Conservation (phyloP, 805 yeast genomes). For the Lachancea mirantina region DNA sequence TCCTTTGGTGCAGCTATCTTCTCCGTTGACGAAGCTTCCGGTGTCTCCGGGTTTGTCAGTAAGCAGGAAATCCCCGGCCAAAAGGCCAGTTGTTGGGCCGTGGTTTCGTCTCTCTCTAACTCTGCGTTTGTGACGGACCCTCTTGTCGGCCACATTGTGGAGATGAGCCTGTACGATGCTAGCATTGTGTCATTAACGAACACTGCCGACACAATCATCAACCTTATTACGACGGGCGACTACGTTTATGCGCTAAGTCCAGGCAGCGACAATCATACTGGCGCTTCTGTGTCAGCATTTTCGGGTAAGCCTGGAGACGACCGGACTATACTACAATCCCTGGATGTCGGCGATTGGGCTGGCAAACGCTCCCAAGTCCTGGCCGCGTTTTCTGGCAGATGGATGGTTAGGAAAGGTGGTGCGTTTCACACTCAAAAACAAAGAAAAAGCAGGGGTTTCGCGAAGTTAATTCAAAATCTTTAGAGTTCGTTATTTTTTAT, state of each 20-base stretch:
- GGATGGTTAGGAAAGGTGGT: too few species aligned
- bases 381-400: conserved; percentile 6
- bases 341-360: conserved; percentile 4
- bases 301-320: conserved; percentile 4
- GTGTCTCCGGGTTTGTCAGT: conserved; percentile 2
- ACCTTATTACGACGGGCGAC: conserved; percentile 8
- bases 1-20: conserved; percentile 8
- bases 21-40: conserved; percentile 6
- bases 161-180: conserved; percentile 8
- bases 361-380: conserved; percentile 9
- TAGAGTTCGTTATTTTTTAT: too few species aligned
- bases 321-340: conserved; percentile 7
- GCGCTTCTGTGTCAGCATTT: conserved; percentile 8
- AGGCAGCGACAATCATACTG: conserved; percentile 2
- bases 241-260: conserved; percentile 8
- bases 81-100: conserved; percentile 9
- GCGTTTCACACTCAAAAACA: too few species aligned
- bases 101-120: conserved; percentile 2
- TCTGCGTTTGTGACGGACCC: conserved; percentile 10
- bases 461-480: too few species aligned
- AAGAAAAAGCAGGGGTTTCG: too few species aligned
- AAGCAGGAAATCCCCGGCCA: conserved; percentile 8
- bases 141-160: conserved; percentile 11
- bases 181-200: conserved; percentile 7
- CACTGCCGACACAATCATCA: conserved; percentile 8